Percentiles rank a stretch among this genome's conserved stretches.
These are phyloP conservation scores for Euphorbia neoarborescens DNA, from an alignment of 441 rosid species.

Conservation along the genomic window DNA sequence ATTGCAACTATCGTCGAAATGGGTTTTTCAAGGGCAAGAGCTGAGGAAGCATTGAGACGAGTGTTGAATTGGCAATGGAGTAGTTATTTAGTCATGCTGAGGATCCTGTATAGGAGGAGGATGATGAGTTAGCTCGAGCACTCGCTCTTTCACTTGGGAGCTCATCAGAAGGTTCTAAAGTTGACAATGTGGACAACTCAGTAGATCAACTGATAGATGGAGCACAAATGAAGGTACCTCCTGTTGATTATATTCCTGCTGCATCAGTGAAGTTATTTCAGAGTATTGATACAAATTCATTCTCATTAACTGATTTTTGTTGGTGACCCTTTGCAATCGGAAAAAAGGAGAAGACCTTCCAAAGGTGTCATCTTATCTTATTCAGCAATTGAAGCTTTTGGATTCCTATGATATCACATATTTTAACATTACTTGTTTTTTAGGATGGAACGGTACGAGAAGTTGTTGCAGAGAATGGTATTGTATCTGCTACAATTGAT, in stretches of 20 bases:
- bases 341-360: conserved; percentile 56
- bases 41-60: conserved; percentile 84
- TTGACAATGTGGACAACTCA: conserved; percentile 61
- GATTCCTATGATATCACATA: conserved; percentile 80
- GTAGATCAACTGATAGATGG: conserved; percentile 53
- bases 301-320: conserved; percentile 76
- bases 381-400: conserved; percentile 73
- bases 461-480: conserved; percentile 73
- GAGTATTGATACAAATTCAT: conserved; percentile 64
- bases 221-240: conserved; percentile 36
- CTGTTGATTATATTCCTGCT: conserved; percentile 77
- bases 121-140: conserved; percentile 96
- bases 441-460: conserved; percentile 76
- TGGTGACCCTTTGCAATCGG: conserved; percentile 77
- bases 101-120: conserved; percentile 95
- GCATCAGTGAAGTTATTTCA: conserved; percentile 73
- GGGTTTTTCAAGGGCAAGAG: conserved; percentile 98
- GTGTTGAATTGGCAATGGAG: conserved; percentile 98
- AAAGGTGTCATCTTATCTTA: conserved; percentile 64
- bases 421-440: conserved; percentile 63
- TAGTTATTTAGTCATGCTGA: conserved; percentile 85
- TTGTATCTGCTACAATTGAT: conserved; percentile 56
- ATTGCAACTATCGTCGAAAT: conserved; percentile 87
- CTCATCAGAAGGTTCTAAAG: conserved; percentile 77
- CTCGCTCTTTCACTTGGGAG: conserved; percentile 91